Percentiles rank a stretch among this genome's conserved stretches.
phyloP scores from a whole-genome alignment of 2,329 filamentous ascomycete genomes.

The Claviceps spartinae region DNA sequence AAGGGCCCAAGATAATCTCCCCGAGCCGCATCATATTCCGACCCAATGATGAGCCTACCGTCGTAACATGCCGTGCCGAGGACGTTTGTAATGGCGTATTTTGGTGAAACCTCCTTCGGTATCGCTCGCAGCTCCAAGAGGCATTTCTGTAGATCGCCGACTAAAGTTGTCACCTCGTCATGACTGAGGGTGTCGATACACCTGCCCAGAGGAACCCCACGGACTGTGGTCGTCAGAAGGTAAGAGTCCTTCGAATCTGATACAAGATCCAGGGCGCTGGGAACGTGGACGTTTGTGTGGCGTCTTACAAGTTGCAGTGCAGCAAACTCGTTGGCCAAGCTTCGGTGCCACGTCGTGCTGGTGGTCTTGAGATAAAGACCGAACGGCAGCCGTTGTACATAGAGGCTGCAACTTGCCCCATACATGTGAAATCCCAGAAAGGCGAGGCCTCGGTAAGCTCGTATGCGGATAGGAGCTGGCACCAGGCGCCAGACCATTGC shows the following conservation, averaged over 20 bases:
- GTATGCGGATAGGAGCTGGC: neutral
- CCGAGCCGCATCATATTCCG: neutral
- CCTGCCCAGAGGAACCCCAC: neutral
- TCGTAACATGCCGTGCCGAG: slow-evolving; percentile 2
- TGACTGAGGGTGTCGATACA: slow-evolving; percentile 4
- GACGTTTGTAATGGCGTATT: neutral
- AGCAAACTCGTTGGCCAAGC: slow-evolving; percentile 4
- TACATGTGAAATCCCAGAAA: slow-evolving; percentile 3
- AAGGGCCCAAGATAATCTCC: slow-evolving; percentile 8
- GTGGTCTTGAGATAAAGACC: slow-evolving; percentile 9
- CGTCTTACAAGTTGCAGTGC: slow-evolving; percentile 2
- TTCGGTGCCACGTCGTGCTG: neutral
- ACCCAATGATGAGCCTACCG: neutral
- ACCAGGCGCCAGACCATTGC: neutral
- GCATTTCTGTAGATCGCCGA: neutral
- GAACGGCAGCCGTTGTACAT: slow-evolving; percentile 10
- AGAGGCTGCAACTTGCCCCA: slow-evolving; percentile 5
- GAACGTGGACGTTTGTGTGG: slow-evolving; percentile 1
- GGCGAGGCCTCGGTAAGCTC: neutral
- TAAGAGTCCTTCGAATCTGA: neutral
- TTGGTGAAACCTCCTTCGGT: slow-evolving; percentile 1
- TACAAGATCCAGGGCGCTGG: slow-evolving; percentile 2
- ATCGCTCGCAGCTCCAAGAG: slow-evolving; percentile 1
- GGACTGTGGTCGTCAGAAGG: slow-evolving; percentile 1
- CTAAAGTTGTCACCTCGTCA: neutral